A percentile compares a stretch with the other conserved stretches of the same genome.
These are phyloP conservation scores for Arthroderma sp. DNA, from an alignment of 2,329 filamentous ascomycete species.

Conservation along the genomic window DNA sequence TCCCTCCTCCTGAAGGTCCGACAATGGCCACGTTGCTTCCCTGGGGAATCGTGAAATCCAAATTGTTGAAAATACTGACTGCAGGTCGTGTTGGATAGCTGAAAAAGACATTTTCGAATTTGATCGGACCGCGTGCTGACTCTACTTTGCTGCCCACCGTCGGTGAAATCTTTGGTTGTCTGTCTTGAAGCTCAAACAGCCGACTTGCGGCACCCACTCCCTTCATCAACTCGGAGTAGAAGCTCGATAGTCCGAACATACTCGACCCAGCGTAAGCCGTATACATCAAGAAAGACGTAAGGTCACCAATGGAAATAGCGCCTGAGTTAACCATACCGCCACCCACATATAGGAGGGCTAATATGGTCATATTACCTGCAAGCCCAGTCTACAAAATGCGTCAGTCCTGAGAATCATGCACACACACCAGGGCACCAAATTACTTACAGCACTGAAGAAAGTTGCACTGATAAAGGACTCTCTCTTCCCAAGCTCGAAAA, in stretches of 20 bases:
- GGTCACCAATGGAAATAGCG: conserved; percentile 74
- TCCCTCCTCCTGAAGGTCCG: conserved; percentile 87
- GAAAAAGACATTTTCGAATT: conserved; percentile 74
- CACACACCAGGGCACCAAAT: background rate
- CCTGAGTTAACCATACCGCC: conserved; percentile 81
- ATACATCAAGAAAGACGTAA: conserved; percentile 98
- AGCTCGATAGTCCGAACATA: conserved; percentile 84
- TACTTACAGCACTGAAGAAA: conserved; percentile 58
- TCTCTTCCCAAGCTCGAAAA: conserved; percentile 74
- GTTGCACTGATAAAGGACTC: conserved; percentile 82
- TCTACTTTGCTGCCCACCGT: conserved; percentile 67
- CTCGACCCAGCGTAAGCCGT: conserved; percentile 76
- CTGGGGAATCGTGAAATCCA: conserved; percentile 82
- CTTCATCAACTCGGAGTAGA: conserved; percentile 98
- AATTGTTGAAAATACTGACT: conserved; percentile 75
- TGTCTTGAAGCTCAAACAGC: conserved; percentile 89
- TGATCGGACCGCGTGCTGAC: conserved; percentile 78
- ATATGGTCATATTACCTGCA: conserved; percentile 90
- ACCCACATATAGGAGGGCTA: conserved; percentile 79
- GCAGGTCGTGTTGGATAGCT: conserved; percentile 88
- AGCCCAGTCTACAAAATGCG: conserved; percentile 57
- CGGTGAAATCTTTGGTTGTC: conserved; percentile 70
- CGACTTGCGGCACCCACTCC: conserved; percentile 93
- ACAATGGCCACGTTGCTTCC: conserved; percentile 95
- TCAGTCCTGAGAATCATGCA: background rate